These are phyloP conservation scores for Picochlorum sp. DNA, from an alignment of 139 green algal species.

Conservation along the genomic window DNA sequence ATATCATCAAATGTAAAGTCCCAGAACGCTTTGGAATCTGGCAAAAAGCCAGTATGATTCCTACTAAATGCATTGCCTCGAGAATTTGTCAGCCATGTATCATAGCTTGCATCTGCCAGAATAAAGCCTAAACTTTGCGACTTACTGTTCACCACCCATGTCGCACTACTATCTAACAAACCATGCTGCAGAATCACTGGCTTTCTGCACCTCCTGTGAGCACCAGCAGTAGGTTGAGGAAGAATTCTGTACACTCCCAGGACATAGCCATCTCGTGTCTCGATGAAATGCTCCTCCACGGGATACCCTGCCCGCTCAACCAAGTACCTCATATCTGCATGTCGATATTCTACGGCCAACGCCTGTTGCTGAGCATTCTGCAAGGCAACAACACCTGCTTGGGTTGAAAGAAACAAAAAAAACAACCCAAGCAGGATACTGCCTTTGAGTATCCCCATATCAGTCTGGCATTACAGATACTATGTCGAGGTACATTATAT, in stretches of 20 bases:
- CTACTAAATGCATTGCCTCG: constrained; percentile 47
- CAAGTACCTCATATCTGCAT: constrained; percentile 8
- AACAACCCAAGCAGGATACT: too few relatives aligned
- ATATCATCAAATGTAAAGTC: constrained; percentile 51
- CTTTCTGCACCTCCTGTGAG: constrained; percentile 6
- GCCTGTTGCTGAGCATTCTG: neutral
- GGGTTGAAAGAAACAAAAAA: too few relatives aligned
- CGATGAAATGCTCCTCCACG: constrained; percentile 57
- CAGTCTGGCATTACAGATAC: too few relatives aligned
- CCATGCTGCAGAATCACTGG: constrained; percentile 71
- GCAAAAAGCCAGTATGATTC: constrained; percentile 41
- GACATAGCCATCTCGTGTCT: constrained; percentile 76
- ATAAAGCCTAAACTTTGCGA: constrained; percentile 65
- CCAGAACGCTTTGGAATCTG: constrained; percentile 41
- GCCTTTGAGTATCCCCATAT: too few relatives aligned
- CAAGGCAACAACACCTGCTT: too few relatives aligned
- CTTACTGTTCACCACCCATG: constrained; percentile 58
- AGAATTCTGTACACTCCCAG: constrained; percentile 78
- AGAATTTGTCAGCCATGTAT: constrained; percentile 30
- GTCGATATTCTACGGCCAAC: neutral
- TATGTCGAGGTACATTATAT: too few relatives aligned
- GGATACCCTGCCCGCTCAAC: constrained; percentile 35
- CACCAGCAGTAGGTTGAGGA: neutral
- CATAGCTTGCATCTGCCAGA: constrained; percentile 54
- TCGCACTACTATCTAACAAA: constrained; percentile 57